Evolutionary conservation across 805 yeast species (phyloP).

Genomic region (Novakomyces olei): DNA sequence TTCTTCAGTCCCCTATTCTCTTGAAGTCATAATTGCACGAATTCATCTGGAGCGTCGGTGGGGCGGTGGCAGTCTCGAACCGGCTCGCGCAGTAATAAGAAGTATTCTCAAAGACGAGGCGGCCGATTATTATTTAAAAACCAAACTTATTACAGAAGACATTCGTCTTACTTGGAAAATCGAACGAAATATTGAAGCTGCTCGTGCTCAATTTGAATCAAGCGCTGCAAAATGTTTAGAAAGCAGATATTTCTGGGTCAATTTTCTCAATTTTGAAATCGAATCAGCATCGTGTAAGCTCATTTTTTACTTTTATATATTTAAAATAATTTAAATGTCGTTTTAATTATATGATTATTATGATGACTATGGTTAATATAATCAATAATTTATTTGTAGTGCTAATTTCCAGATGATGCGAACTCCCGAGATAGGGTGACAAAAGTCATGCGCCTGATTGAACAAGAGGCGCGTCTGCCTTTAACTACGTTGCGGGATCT

Average conservation of each 20-base stretch:
- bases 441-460: constrained; percentile 5
- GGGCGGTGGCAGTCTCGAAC: constrained; percentile 2
- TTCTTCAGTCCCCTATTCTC: constrained; percentile 11
- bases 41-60: constrained; percentile 13
- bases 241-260: constrained; percentile 14
- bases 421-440: constrained; percentile 1
- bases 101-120: constrained; percentile 7
- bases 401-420: neutral
- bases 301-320: neutral
- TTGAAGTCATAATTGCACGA: constrained; percentile 13
- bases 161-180: constrained; percentile 10
- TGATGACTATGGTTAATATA: constrained; percentile 5
- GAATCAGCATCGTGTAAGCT: constrained; percentile 9
- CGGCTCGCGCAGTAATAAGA: constrained; percentile 3
- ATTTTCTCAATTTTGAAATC: constrained; percentile 15
- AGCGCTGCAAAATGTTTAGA: constrained; percentile 10
- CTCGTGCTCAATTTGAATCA: constrained; percentile 11
- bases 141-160: constrained; percentile 11
- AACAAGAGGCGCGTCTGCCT: constrained; percentile 11
- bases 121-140: constrained; percentile 6
- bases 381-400: constrained; percentile 6
- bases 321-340: neutral
- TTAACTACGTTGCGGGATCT: constrained; percentile 13
- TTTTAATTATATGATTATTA: neutral
- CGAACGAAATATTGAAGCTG: constrained; percentile 10